Evolutionary conservation across 495 filamentous ascomycete species (phyloP).

Genomic region (Xylaria palmicola): DNA sequence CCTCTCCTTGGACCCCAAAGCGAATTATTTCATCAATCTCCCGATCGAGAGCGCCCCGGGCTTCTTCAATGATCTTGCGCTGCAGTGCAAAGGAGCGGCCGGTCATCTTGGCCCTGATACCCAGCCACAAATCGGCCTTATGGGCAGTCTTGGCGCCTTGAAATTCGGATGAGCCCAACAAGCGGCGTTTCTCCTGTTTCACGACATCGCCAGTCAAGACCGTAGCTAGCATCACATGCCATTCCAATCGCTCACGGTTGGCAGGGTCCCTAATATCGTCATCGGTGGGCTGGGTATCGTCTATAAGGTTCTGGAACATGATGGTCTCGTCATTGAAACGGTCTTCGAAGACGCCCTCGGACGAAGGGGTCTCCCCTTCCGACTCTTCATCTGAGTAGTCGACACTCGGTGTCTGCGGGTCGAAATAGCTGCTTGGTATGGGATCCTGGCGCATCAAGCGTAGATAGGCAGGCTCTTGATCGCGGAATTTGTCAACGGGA

Average conservation of each 20-base stretch:
- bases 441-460: slow-evolving; percentile 54
- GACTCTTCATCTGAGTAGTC: slow-evolving; percentile 77
- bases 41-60: slow-evolving; percentile 63
- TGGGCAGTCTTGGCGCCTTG: slow-evolving; percentile 68
- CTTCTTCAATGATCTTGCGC: slow-evolving; percentile 78
- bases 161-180: slow-evolving; percentile 78
- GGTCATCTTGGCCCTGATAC: slow-evolving; percentile 75
- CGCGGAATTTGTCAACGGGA: slow-evolving; percentile 63
- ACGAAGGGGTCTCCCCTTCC: slow-evolving; percentile 81
- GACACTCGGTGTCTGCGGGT: slow-evolving; percentile 62
- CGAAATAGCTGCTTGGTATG: slow-evolving; percentile 73
- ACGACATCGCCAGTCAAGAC: slow-evolving; percentile 97
- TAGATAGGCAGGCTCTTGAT: slow-evolving; percentile 49
- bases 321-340: slow-evolving; percentile 89
- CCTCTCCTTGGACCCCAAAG: slow-evolving; percentile 92
- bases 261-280: slow-evolving; percentile 86
- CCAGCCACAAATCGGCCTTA: slow-evolving; percentile 86
- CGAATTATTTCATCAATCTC: slow-evolving; percentile 81
- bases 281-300: slow-evolving; percentile 80
- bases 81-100: slow-evolving; percentile 83
- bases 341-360: slow-evolving; percentile 78
- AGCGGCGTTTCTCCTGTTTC: slow-evolving; percentile 91
- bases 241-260: slow-evolving; percentile 90
- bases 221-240: slow-evolving; percentile 96
- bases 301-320: slow-evolving; percentile 77